Percentiles rank a stretch among this genome's conserved stretches.
phyloP scores from a whole-genome alignment of 495 filamentous ascomycete species.

The Penicillium canariense region DNA sequence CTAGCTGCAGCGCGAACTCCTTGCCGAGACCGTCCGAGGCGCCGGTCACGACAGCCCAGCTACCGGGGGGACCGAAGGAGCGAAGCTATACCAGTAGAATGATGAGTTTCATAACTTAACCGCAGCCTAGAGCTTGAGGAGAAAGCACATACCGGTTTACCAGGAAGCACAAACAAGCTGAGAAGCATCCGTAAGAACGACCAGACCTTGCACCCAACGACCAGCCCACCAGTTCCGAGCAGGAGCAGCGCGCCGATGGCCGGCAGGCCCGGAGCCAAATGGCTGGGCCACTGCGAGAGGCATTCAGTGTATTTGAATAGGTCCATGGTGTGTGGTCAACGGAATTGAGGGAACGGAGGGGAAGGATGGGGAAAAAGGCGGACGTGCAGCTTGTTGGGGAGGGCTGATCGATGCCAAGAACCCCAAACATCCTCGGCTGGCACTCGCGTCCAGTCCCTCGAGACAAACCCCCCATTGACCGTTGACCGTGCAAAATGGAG shows the following conservation, averaged over 20 bases:
- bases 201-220: slow-evolving; percentile 50
- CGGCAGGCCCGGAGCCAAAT: slow-evolving; percentile 40
- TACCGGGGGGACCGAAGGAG: slow-evolving; percentile 87
- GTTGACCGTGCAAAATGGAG: slow-evolving; percentile 27
- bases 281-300: slow-evolving; percentile 36
- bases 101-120: not conserved
- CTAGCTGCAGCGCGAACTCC: slow-evolving; percentile 89
- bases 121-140: not conserved
- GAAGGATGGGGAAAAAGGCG: slow-evolving; percentile 20
- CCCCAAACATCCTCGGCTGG: slow-evolving; percentile 28
- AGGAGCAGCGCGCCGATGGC: slow-evolving; percentile 35
- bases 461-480: not conserved
- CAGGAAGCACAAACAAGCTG: slow-evolving; percentile 65
- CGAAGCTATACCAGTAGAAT: slow-evolving; percentile 59
- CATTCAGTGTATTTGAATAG: slow-evolving; percentile 33
- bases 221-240: slow-evolving; percentile 57
- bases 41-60: slow-evolving; percentile 93
- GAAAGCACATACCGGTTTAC: slow-evolving; percentile 50
- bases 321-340: slow-evolving; percentile 34
- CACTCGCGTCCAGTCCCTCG: not conserved
- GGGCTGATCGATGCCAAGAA: slow-evolving; percentile 29
- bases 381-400: slow-evolving; percentile 25
- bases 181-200: slow-evolving; percentile 5
- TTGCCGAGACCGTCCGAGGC: slow-evolving; percentile 97
- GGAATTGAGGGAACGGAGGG: not conserved